phyloP scores from a whole-genome alignment of 2,329 filamentous ascomycete genomes.

The Fusarium chlamydosporum region DNA sequence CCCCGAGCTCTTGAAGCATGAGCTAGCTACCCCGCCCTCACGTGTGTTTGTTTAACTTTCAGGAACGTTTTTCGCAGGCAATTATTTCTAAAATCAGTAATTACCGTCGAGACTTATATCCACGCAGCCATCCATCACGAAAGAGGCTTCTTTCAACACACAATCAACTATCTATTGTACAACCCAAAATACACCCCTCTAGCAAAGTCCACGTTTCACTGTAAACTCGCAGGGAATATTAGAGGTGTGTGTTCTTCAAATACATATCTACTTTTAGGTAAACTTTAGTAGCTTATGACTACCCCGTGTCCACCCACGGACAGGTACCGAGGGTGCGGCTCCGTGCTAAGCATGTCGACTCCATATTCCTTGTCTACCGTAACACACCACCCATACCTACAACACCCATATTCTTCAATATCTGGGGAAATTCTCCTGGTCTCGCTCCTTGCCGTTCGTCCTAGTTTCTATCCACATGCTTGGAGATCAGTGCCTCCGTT shows the following conservation, averaged over 20 bases:
- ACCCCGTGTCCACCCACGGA: constrained; percentile 40
- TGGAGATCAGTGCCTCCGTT: constrained; percentile 36
- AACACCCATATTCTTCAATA: constrained; percentile 20
- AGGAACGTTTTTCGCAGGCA: constrained; percentile 9
- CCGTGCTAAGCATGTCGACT: constrained; percentile 36
- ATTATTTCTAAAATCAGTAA: constrained; percentile 27
- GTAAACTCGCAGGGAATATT: constrained; percentile 5
- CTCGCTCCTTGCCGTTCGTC: constrained; percentile 42
- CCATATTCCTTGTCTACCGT: constrained; percentile 25
- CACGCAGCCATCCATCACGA: constrained; percentile 4
- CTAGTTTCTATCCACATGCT: constrained; percentile 40
- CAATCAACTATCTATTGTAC: background rate
- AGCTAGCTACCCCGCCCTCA: constrained; percentile 38
- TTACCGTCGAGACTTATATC: background rate
- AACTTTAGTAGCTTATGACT: constrained; percentile 9
- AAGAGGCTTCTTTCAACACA: background rate
- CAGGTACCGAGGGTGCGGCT: constrained; percentile 48
- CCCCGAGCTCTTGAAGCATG: constrained; percentile 18
- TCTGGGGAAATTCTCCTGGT: constrained; percentile 28
- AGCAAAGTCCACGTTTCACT: constrained; percentile 28
- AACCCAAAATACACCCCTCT: constrained; percentile 8
- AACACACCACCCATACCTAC: constrained; percentile 6
- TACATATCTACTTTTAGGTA: constrained; percentile 17
- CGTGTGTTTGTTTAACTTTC: constrained; percentile 25
- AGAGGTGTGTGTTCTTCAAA: constrained; percentile 16